Base-by-base conservation (phyloP, 768 basidiomycete genomes). In the Lentinus tigrinus region DNA sequence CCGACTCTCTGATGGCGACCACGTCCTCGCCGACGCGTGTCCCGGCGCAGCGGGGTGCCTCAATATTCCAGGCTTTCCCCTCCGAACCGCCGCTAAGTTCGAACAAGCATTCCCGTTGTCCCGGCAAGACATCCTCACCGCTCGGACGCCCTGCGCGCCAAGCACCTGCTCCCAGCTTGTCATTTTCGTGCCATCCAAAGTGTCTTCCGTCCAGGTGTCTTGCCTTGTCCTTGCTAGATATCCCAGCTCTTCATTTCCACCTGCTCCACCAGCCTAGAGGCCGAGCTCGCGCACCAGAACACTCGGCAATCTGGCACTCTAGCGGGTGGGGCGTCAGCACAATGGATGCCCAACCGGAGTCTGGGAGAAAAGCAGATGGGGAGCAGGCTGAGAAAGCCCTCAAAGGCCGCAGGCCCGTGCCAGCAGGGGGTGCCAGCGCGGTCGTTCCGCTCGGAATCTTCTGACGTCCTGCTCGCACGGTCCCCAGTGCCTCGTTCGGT, bases 31-130 rank as follows among this genome's bases (percentile, higher is more conserved):
- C 28, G 31, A 27, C 21, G 42, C 39, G 36, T 13, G 23, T 34
- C 52, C 43, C 52, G 24, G 31, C 52, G 17, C 28, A 14, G 52
- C 26, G 28, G 42, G 27, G 9, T 42, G 16, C 13, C 10, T n/a
- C 21, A 28, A 44, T n/a, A 27, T 28, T 21, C 11, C 40, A 40
- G 23, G 13, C 40, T 34, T 43, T 11, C 31, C 31, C 4, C 42
- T 38, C 42, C 56, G 34, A 31, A 52, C 58, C 40, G 19, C 46
- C 51, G 57, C 51, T 48, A 53, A 46, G 40, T 47, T 52, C 44
- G 39, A 52, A 58, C 51, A 48, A 58, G 51, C 51, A 10, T 16
- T 42, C 56, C 57, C 57, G 42, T 31, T 28, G 57, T 42, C 5
- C 31, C 21, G 52, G 28, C 39, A 26, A 36, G 39, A 23, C 43